A percentile compares a stretch with the other conserved stretches of the same genome.
Evolutionary conservation across 352 stramenopile species (phyloP).

Genomic region (Globisporangium middletonii): DNA sequence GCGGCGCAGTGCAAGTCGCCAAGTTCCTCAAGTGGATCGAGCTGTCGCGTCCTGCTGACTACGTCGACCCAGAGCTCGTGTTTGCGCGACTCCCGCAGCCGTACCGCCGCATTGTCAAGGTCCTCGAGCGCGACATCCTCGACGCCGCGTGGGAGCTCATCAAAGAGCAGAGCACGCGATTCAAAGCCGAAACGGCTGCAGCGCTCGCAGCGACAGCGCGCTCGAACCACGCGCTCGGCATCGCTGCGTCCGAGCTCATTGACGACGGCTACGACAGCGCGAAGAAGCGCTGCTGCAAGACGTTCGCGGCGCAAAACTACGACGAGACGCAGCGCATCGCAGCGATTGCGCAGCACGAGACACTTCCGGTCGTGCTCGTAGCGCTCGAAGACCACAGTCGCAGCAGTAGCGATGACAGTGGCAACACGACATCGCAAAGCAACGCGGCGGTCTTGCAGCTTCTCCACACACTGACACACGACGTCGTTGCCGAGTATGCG

Average conservation of each 20-base stretch:
- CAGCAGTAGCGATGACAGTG: not conserved
- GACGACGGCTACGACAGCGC: conserved; percentile 38
- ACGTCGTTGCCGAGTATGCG: not conserved
- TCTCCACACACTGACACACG: conserved; percentile 4
- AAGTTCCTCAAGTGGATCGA: conserved; percentile 59
- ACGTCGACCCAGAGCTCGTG: conserved; percentile 54
- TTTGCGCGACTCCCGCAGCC: conserved; percentile 64
- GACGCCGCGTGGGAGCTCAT: conserved; percentile 50
- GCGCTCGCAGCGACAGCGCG: conserved; percentile 15
- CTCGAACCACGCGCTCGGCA: conserved; percentile 5
- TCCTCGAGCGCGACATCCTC: conserved; percentile 57
- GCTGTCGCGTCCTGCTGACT: conserved; percentile 38
- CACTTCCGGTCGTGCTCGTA: conserved; percentile 5
- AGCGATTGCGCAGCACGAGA: conserved; percentile 2
- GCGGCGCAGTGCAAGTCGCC: conserved; percentile 23
- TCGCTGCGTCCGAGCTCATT: conserved; percentile 4
- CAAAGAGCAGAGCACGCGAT: conserved; percentile 30
- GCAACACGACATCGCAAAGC: not conserved
- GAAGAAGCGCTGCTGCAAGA: conserved; percentile 37
- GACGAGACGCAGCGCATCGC: not conserved
- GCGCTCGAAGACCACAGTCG: not conserved
- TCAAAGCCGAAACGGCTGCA: conserved; percentile 25
- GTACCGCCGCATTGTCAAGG: conserved; percentile 54
- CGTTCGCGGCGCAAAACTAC: not conserved
- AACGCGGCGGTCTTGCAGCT: not conserved